phyloP scores from a whole-genome alignment of 1,284 basidiomycete genomes.

The Rhizoctonia solani region DNA sequence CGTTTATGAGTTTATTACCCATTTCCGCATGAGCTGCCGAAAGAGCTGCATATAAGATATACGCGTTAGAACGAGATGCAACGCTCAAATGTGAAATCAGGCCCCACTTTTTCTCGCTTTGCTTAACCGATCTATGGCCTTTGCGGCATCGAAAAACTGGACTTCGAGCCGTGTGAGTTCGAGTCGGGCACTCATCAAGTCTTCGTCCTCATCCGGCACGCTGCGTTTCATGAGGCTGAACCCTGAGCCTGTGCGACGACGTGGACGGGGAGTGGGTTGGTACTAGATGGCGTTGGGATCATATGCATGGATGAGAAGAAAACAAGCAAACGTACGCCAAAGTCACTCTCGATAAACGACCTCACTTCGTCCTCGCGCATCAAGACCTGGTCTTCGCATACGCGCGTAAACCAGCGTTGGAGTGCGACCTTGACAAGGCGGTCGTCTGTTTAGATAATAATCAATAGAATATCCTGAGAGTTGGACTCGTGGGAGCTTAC shows the following conservation, averaged over 20 bases:
- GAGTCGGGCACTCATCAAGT: slow-evolving; percentile 83
- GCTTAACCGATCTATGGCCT: slow-evolving; percentile 81
- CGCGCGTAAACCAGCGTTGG: slow-evolving; percentile 87
- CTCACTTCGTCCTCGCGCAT: slow-evolving; percentile 87
- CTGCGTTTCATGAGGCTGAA: slow-evolving; percentile 70
- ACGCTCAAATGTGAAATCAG: no score
- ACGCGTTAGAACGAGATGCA: neutral
- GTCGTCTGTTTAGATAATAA: slow-evolving; percentile 59
- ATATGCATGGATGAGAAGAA: neutral
- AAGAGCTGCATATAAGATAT: slow-evolving; percentile 57
- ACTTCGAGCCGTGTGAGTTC: slow-evolving; percentile 88
- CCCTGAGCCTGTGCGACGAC: slow-evolving; percentile 66
- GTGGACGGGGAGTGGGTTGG: slow-evolving; percentile 75
- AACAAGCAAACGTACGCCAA: slow-evolving; percentile 60
- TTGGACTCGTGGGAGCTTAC: slow-evolving; percentile 41
- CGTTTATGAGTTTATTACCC: slow-evolving; percentile 85
- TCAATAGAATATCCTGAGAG: neutral
- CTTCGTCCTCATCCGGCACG: slow-evolving; percentile 81
- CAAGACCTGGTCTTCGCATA: slow-evolving; percentile 87
- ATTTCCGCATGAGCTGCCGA: slow-evolving; percentile 78
- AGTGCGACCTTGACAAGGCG: slow-evolving; percentile 89
- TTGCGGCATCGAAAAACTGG: slow-evolving; percentile 86
- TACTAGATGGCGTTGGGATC: slow-evolving; percentile 48
- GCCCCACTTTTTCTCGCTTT: slow-evolving; percentile 71
- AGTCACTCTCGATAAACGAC: slow-evolving; percentile 92